Percentiles rank a stretch among this genome's conserved stretches.
phyloP scores from a whole-genome alignment of 495 filamentous ascomycete genomes.

The Talaromyces nanjingensis region DNA sequence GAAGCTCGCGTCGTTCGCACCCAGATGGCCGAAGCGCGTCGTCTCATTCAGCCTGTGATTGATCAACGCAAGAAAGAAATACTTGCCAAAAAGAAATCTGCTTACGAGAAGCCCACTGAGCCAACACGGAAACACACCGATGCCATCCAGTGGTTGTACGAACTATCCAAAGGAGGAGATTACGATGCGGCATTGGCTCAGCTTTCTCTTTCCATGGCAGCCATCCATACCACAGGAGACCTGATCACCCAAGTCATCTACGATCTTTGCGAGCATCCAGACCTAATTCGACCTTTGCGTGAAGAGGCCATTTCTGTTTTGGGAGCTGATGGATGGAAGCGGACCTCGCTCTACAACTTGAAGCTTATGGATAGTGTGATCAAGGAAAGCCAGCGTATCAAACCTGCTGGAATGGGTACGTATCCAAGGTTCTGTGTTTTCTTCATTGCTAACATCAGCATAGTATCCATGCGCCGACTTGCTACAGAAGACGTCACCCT shows the following conservation, averaged over 20 bases:
- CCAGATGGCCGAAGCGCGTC: constrained; percentile 17
- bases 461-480: constrained; percentile 11
- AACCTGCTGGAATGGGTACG: constrained; percentile 26
- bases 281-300: constrained; percentile 16
- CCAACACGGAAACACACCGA: constrained; percentile 19
- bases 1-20: constrained; percentile 20
- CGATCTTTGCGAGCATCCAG: constrained; percentile 31
- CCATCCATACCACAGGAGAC: constrained; percentile 40
- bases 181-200: constrained; percentile 21
- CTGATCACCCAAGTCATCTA: constrained; percentile 33
- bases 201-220: constrained; percentile 31
- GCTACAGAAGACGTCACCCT: constrained; percentile 13
- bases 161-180: constrained; percentile 16
- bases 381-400: constrained; percentile 39
- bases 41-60: constrained; percentile 21
- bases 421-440: not conserved
- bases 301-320: constrained; percentile 13
- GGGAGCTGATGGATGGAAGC: constrained; percentile 1
- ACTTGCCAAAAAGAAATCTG: constrained; percentile 14
- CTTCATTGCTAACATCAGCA: not conserved
- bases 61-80: constrained; percentile 12
- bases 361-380: constrained; percentile 38
- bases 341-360: constrained; percentile 8
- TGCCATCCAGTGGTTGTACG: constrained; percentile 30
- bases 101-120: constrained; percentile 17